Percentiles rank a stretch among this genome's conserved stretches.
Conservation (phyloP, 768 basidiomycete genomes). For the Phanerochaete sordida region DNA sequence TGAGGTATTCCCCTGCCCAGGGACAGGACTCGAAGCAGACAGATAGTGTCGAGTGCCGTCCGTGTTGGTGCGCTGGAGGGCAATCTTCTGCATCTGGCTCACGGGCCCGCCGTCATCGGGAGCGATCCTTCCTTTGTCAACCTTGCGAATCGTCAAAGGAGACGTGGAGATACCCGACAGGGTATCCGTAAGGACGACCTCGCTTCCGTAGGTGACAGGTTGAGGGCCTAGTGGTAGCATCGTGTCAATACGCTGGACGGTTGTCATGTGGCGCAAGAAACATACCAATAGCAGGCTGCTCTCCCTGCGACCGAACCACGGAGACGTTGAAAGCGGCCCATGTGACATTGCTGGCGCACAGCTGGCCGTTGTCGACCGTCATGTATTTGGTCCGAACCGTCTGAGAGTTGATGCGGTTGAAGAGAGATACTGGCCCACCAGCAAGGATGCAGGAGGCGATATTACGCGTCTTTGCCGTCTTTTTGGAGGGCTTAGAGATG, state of each 20-base stretch:
- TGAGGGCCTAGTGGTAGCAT: conserved; percentile 34
- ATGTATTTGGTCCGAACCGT: conserved; percentile 97
- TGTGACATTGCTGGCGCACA: conserved; percentile 85
- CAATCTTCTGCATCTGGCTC: conserved; percentile 96
- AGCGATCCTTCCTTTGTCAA: conserved; percentile 86
- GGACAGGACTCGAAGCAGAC: conserved; percentile 82
- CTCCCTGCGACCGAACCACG: conserved; percentile 64
- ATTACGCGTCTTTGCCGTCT: conserved; percentile 93
- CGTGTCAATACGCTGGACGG: too few relatives aligned
- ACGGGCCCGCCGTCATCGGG: conserved; percentile 89
- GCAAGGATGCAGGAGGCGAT: conserved; percentile 88
- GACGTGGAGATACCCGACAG: conserved; percentile 84
- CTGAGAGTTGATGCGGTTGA: conserved; percentile 96
- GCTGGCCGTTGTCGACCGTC: conserved; percentile 80
- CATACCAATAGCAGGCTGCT: conserved; percentile 58
- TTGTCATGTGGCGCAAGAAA: conserved; percentile 20
- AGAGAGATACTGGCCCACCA: conserved; percentile 86
- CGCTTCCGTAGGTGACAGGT: conserved; percentile 89
- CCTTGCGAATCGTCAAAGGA: conserved; percentile 85
- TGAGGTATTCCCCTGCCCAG: conserved; percentile 70
- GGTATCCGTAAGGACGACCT: conserved; percentile 81
- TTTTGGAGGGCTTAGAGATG: conserved; percentile 96
- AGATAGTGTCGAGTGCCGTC: conserved; percentile 86
- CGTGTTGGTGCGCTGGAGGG: conserved; percentile 76
- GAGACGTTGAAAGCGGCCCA: conserved; percentile 97